phyloP scores from a whole-genome alignment of 768 basidiomycete species.

The Rhizopogon rudus region DNA sequence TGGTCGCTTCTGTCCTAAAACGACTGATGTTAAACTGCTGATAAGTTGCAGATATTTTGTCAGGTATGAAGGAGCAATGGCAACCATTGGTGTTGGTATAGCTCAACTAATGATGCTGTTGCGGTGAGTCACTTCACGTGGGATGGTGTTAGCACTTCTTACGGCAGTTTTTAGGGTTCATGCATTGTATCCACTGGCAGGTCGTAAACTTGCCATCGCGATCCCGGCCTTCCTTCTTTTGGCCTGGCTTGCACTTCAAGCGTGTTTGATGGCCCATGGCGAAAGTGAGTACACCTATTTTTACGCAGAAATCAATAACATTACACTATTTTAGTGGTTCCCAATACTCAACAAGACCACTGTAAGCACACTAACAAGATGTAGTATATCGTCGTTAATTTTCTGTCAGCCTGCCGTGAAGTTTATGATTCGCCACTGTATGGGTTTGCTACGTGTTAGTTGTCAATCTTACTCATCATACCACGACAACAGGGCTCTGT shows the following conservation, averaged over 20 bases:
- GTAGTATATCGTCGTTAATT: not conserved
- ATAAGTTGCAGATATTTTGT: not conserved
- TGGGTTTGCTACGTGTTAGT: not conserved
- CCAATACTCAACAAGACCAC: not conserved
- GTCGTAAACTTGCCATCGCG: not conserved
- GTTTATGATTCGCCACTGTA: not conserved
- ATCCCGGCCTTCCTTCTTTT: not conserved
- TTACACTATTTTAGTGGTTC: not conserved
- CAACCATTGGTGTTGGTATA: not conserved
- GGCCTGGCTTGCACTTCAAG: not conserved
- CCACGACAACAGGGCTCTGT: not conserved
- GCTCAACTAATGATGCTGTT: not conserved
- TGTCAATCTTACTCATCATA: not conserved
- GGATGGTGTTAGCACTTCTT: not conserved
- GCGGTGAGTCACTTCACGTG: not conserved
- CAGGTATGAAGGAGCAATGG: not conserved
- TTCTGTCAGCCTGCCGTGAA: not conserved
- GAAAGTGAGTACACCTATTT: not conserved
- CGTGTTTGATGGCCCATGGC: not conserved
- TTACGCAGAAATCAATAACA: not conserved
- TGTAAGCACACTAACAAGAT: not conserved
- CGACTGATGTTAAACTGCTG: slow-evolving; percentile 15
- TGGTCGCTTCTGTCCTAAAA: not conserved
- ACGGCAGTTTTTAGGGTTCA: not conserved
- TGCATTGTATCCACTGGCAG: not conserved